Evolutionary conservation across 352 stramenopile genomes (phyloP), one percentile per base, ranked within the genome.

Genomic region (Globisporangium sylvaticum): DNA sequence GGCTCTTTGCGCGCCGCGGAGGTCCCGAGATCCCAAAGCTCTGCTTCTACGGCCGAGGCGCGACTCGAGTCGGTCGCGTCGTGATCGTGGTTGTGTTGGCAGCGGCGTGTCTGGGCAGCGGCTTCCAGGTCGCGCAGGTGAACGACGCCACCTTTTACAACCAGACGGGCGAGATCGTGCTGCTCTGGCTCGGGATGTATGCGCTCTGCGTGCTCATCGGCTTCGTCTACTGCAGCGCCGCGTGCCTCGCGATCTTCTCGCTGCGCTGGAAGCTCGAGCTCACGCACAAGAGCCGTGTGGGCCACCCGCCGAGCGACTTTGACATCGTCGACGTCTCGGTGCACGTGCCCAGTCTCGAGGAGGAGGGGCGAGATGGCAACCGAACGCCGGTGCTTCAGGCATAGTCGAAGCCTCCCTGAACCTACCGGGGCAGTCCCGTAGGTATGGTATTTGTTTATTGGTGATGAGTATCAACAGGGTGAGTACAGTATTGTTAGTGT

Each of bases 131-230:
- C 24, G 74, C 70, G 5, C 69, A 75, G 22, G 69, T 88, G 58
- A 81, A 67, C 3, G 64, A 57, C 1, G 76, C 59, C 42, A 80
- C 70, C n/a, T 87, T 85, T 27, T 65, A 70, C 46, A 73, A 67
- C 34, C 70, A 83, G 29, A 80, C 55, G 24, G 34, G 64, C 18
- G 61, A 58, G 0, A 67, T 84, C 57, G 42, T 77, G 15, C 67
- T 80, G 64, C 70, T 88, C 37, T 90, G 81, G 79, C 58, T 75
- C 32, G 73, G 80, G 14, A 77, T 69, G 62, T 86, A 80, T 31
- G 69, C 67, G n/a, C 71, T 87, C n/a, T 71, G 76, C n/a, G 37
- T 76, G 31, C 70, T 71, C 14, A 31, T 86, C 15, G 81, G 78
- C 15, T 73, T 86, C 22, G 53, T 90, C 46, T 74, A 82, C 29